phyloP scores from a whole-genome alignment of 1,284 basidiomycete species.

The Lentinula novae-zelandiae region DNA sequence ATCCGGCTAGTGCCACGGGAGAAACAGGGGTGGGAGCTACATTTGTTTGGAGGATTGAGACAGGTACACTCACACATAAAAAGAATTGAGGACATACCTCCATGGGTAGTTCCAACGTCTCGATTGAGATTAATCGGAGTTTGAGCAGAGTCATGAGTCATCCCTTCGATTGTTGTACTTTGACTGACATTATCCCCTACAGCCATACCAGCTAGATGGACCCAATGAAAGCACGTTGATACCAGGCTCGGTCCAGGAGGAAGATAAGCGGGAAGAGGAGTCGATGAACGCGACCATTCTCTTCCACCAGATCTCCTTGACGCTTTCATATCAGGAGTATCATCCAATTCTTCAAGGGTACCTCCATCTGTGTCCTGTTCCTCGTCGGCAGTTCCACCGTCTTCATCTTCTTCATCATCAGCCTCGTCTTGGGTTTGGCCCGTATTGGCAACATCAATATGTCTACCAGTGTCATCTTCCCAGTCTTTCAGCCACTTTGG shows the following conservation, averaged over 20 bases:
- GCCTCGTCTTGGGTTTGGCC: conserved; percentile 20
- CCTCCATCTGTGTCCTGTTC: conserved; percentile 31
- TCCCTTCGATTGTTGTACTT: neutral
- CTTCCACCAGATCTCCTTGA: neutral
- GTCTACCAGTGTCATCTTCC: conserved; percentile 9
- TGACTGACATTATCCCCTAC: neutral
- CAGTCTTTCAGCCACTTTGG: conserved; percentile 6
- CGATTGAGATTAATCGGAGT: neutral
- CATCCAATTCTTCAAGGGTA: conserved; percentile 1
- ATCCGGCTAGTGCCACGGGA: conserved; percentile 62
- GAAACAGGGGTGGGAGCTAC: conserved; percentile 72
- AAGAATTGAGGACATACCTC: neutral
- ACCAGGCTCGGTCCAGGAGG: conserved; percentile 64
- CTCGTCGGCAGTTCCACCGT: conserved; percentile 25
- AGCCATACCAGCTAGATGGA: neutral
- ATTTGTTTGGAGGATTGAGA: neutral
- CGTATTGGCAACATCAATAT: conserved; percentile 8
- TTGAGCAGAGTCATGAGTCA: neutral
- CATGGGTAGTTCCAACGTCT: neutral
- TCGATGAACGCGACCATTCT: conserved; percentile 49
- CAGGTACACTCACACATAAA: neutral
- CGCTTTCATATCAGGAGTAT: neutral
- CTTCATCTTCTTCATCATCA: conserved; percentile 33
- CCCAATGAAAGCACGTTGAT: conserved; percentile 48
- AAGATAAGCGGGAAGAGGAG: conserved; percentile 65